Percentiles rank a stretch among this genome's conserved stretches.
Conservation (phyloP, 2,329 filamentous ascomycete genomes). For the Penicillium sp. region DNA sequence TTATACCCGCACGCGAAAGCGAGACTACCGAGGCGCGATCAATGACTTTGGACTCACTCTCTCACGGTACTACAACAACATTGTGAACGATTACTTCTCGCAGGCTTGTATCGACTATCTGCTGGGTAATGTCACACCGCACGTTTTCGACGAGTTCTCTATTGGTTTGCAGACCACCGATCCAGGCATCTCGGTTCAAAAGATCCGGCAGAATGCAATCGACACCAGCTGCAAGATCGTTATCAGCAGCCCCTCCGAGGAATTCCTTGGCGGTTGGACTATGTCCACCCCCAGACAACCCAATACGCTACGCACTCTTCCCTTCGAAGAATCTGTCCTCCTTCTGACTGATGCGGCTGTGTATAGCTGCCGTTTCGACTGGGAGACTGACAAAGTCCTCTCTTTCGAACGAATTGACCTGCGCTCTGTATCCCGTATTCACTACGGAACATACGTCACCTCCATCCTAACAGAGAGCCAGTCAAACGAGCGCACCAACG, state of each 20-base stretch:
- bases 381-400: constrained; percentile 90
- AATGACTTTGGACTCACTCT: constrained; percentile 89
- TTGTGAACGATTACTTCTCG: constrained; percentile 96
- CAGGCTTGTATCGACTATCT: constrained; percentile 94
- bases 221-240: constrained; percentile 86
- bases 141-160: constrained; percentile 93
- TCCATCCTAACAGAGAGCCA: constrained; percentile 78
- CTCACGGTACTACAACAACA: constrained; percentile 73
- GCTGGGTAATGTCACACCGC: constrained; percentile 79
- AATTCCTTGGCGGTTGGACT: constrained; percentile 87
- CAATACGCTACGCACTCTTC: constrained; percentile 67
- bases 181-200: constrained; percentile 81
- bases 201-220: constrained; percentile 83
- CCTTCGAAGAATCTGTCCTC: constrained; percentile 86
- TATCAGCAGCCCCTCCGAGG: constrained; percentile 77
- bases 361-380: constrained; percentile 90
- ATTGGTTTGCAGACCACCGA: constrained; percentile 90
- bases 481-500: constrained; percentile 74
- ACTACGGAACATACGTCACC: constrained; percentile 85
- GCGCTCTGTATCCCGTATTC: constrained; percentile 69
- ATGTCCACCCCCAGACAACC: constrained; percentile 73
- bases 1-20: constrained; percentile 86
- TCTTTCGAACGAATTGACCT: constrained; percentile 86
- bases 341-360: constrained; percentile 81
- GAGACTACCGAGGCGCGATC: constrained; percentile 85